Base-by-base conservation (phyloP, 2,329 filamentous ascomycete genomes). In the Pleurostoma richardsiae region DNA sequence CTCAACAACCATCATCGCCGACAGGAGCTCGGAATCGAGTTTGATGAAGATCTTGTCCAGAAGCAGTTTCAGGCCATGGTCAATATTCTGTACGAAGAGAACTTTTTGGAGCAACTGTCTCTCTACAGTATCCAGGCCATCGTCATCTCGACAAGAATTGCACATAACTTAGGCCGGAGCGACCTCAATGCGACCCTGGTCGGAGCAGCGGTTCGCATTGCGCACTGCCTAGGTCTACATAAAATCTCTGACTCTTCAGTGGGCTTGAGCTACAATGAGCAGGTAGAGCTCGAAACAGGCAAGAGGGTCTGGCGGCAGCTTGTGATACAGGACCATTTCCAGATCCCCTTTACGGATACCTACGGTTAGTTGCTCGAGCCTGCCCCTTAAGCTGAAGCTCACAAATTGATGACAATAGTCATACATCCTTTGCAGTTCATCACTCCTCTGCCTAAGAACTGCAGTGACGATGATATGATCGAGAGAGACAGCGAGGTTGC, bases 261-360 rank as follows among this genome's bases (percentile, higher is more conserved):
- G 26, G 33, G 10, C 38, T 4, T 19, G 3, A 39, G 29, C 28
- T 55, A 52, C 54, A 38, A 53, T 28, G 56, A 58, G 44, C 43
- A 41, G 3, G 40, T 59, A 10, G 58, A 60, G 39, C 47, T 57
- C 31, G 65, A 68, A 53, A 56, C 66, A 7, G 64, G 64, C 6
- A 57, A 60, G 30, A 54, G 65, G 11, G 55, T 63, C 4, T 69
- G 66, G 66, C 61, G 61, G 48, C 65, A 69, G 47, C 54, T 62
- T 44, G 58, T 66, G 27, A 62, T 68, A 19, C 65, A 68, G 48
- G 65, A 68, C 47, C 58, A 66, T 46, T 67, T 61, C 49, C 52
- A 53, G 19, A 55, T 67, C 27, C 59, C 64, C 2, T 67, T 67
- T 44, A 66, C 65, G 29, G 64, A 67, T 30, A 58, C 60, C 6